Percentiles rank a stretch among this genome's conserved stretches.
Conservation (phyloP, 2,329 filamentous ascomycete species). For the Epichloe typhina region DNA sequence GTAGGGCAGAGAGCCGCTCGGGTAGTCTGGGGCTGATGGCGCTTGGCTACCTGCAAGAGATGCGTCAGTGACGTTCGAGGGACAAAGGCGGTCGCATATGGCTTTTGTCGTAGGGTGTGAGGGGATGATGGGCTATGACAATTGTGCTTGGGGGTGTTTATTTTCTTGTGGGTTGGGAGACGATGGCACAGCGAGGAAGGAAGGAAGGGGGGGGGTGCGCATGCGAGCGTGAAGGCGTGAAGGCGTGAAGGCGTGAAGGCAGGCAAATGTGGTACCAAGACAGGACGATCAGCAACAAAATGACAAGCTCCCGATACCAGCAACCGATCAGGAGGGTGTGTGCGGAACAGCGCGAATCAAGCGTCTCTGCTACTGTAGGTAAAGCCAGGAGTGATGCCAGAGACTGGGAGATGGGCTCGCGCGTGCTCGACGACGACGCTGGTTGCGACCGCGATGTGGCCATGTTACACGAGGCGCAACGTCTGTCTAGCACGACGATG, state of each 20-base stretch:
- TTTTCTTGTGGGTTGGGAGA: constrained; percentile 8
- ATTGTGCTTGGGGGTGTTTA: constrained; percentile 6
- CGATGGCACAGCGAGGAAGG: constrained; percentile 5
- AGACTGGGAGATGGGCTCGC: not conserved
- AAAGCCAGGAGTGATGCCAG: not conserved
- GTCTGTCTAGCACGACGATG: not conserved
- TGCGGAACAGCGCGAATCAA: not conserved
- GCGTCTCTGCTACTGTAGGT: not conserved
- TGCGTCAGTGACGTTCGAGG: constrained; percentile 33
- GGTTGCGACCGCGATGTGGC: constrained; percentile 6
- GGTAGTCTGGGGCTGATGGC: constrained; percentile 16
- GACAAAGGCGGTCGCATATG: constrained; percentile 16
- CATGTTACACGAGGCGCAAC: constrained; percentile 7
- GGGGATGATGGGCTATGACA: constrained; percentile 6
- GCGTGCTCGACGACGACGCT: constrained; percentile 1
- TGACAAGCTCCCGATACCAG: not conserved
- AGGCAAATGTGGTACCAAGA: not conserved
- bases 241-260: not conserved
- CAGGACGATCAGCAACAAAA: not conserved
- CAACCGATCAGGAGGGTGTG: not conserved
- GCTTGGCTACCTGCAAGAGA: constrained; percentile 36
- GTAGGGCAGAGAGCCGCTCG: constrained; percentile 31
- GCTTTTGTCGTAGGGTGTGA: constrained; percentile 12
- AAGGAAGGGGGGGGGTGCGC: not conserved
- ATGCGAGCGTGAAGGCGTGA: not conserved